These are phyloP conservation scores for Gillenia trifoliata DNA, from an alignment of 306 rosid species.

Conservation along the genomic window DNA sequence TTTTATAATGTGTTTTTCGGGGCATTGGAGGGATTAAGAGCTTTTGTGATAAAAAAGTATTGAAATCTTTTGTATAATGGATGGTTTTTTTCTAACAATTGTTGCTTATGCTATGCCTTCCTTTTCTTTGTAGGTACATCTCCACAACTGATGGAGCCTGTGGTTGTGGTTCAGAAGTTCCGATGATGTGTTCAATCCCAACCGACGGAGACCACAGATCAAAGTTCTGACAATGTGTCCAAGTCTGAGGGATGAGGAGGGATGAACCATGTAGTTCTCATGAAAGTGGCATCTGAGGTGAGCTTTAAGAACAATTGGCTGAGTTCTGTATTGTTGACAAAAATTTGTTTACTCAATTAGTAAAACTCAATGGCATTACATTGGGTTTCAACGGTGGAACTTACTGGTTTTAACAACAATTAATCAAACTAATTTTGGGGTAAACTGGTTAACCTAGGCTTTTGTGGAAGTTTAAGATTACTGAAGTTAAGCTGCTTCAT, in stretches of 20 bases:
- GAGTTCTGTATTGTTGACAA: neutral
- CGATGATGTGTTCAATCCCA: slow-evolving; percentile 9
- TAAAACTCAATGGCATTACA: neutral
- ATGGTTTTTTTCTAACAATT: neutral
- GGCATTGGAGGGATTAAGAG: neutral
- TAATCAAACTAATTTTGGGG: neutral
- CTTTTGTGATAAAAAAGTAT: neutral
- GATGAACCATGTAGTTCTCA: slow-evolving; percentile 13
- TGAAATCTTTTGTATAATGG: neutral
- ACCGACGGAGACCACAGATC: slow-evolving; percentile 20
- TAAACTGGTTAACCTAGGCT: neutral
- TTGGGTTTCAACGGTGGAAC: neutral
- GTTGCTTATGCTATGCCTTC: neutral
- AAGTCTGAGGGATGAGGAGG: slow-evolving; percentile 43
- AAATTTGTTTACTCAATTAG: neutral
- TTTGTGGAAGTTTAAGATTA: neutral
- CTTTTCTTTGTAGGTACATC: slow-evolving; percentile 26
- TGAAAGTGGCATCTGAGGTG: slow-evolving; percentile 35
- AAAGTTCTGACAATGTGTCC: slow-evolving; percentile 9
- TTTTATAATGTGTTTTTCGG: neutral
- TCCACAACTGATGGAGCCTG: slow-evolving; percentile 39
- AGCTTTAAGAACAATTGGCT: neutral
- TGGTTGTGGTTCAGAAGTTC: slow-evolving; percentile 10
- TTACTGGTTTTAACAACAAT: neutral
- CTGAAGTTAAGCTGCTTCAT: neutral